phyloP scores from a whole-genome alignment of 495 filamentous ascomycete species.

The Talaromyces thailandensis region DNA sequence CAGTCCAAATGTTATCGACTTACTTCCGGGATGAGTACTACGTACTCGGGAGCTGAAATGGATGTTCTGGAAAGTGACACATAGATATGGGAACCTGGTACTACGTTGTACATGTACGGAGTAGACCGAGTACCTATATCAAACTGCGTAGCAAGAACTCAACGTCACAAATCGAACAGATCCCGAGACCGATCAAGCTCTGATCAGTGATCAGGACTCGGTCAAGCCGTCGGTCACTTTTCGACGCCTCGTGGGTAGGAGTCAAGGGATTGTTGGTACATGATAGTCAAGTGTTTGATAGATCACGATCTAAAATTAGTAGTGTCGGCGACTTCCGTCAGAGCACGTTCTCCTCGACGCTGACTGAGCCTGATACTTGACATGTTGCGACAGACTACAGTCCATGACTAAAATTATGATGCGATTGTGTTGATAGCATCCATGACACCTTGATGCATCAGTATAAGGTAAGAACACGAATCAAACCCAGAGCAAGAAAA shows the following conservation, averaged over 20 bases:
- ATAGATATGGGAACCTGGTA: not conserved
- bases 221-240: not conserved
- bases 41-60: not conserved
- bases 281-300: not conserved
- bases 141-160: not conserved
- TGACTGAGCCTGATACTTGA: no score
- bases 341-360: not conserved
- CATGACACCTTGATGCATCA: not conserved
- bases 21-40: not conserved
- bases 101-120: not conserved
- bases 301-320: not conserved
- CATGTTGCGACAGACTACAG: not conserved
- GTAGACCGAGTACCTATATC: not conserved
- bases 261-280: not conserved
- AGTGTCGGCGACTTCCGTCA: not conserved
- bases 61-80: not conserved
- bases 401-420: not conserved
- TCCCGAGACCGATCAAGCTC: not conserved
- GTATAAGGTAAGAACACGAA: not conserved
- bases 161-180: not conserved
- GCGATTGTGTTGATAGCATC: not conserved
- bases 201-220: not conserved
- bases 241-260: not conserved
- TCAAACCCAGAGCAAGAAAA: not conserved
- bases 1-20: not conserved